Percentiles rank a stretch among this genome's conserved stretches.
phyloP scores from a whole-genome alignment of 225 moss, liverwort and hornwort genomes.

The Straminergon stramineum region DNA sequence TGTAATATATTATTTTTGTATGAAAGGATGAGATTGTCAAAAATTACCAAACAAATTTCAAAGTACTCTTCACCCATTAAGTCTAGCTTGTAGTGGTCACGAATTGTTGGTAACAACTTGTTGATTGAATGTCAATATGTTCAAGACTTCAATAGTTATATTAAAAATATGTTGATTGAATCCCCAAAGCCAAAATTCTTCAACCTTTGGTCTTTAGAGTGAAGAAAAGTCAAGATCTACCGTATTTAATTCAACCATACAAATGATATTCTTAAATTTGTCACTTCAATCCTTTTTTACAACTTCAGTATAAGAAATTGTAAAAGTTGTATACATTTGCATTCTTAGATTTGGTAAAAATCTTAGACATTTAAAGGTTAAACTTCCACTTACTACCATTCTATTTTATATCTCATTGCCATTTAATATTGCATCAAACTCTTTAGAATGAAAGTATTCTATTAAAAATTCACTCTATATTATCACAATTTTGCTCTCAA shows the following conservation, averaged over 20 bases:
- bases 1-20: neutral
- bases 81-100: neutral
- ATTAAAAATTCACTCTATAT: neutral
- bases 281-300: too few relatives aligned
- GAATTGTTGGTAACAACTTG: neutral
- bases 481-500: neutral
- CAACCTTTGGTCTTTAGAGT: fast-evolving
- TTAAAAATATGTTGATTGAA: too few relatives aligned
- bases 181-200: neutral
- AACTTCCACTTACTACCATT: too few relatives aligned
- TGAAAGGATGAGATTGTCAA: neutral
- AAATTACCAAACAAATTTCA: neutral
- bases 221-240: neutral
- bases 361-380: neutral
- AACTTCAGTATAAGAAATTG: neutral
- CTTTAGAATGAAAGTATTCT: neutral
- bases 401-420: neutral
- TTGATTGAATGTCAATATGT: neutral
- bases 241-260: neutral
- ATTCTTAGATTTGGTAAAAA: too few relatives aligned
- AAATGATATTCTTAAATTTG: too few relatives aligned
- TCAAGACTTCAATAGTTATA: neutral
- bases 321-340: neutral
- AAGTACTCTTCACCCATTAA: neutral
- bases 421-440: neutral